Evolutionary conservation across 768 basidiomycete genomes (phyloP), one percentile per base, ranked within the genome.

Genomic region (Mycena leptocephala): DNA sequence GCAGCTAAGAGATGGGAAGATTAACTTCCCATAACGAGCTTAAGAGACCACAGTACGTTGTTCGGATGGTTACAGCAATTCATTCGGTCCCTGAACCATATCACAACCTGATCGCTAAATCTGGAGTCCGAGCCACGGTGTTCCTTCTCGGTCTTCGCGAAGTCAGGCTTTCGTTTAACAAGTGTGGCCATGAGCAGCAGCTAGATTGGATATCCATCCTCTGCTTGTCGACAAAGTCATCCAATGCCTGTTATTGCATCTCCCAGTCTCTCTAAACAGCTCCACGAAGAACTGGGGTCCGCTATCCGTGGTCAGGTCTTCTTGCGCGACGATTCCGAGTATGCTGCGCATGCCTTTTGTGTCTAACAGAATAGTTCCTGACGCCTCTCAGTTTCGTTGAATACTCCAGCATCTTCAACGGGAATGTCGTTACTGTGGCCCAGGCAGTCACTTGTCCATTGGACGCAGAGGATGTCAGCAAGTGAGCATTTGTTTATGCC

Each of bases 401-500:
- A 73, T 88, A 87, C 76, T 85, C 88, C 6, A 88, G 83, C 39
- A 89, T 96, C 69, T 96, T 96, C 88, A 96, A 96, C 77, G 95
- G 95, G 6, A 94, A 94, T 70, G 90, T 96, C 43, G 86, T 90
- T 56, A 88, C 90, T 33, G 78, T 83, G 1, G 90, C 95, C 13
- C 87, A 91, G 77, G 93, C 92, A 13, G 90, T 96, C 18, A 93
- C 89, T 0, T 93, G 92, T 68, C 96, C 97, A 1, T 81, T 93
- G 35, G 94, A 96, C 76, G 95, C 96, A 1, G 88, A 92, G 73
- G 95, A 97, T 81, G 93, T 97, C 58, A 95, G 94, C 90, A 90
- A 90, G 94, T 96, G 82, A 82, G 93, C 85, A 68, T 20, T 48
- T 33, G 28, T 46, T 2, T 28, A 48, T 24, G 30, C 16, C 7